Conservation (phyloP, 1,139 yeast species). For the Kodamaea suecica region DNA sequence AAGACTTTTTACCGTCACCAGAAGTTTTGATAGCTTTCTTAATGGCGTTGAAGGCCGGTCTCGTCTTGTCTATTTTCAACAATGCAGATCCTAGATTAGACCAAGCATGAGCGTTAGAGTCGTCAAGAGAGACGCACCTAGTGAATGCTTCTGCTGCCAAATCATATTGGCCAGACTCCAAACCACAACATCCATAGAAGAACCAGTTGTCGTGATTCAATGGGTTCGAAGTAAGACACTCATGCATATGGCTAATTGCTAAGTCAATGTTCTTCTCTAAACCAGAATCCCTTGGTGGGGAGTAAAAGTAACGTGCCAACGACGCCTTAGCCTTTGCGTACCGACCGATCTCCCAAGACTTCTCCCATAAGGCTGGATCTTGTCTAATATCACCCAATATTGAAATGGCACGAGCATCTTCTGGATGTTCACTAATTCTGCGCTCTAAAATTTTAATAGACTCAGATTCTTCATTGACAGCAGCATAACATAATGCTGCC, state of each 20-base stretch:
- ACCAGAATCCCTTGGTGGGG: constrained; percentile 59
- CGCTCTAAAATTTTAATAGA: constrained; percentile 60
- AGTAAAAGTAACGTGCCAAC: constrained; percentile 67
- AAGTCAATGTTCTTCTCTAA: constrained; percentile 47
- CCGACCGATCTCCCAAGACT: constrained; percentile 83
- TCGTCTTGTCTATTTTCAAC: constrained; percentile 57
- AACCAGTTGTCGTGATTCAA: constrained; percentile 83
- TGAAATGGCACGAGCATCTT: constrained; percentile 81
- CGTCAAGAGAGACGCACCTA: constrained; percentile 85
- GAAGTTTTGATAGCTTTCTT: constrained; percentile 72
- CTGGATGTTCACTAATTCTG: constrained; percentile 57
- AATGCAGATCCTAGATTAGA: constrained; percentile 88
- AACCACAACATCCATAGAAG: constrained; percentile 86
- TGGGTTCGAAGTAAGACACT: constrained; percentile 74
- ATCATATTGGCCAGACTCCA: constrained; percentile 69
- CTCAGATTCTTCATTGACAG: constrained; percentile 68
- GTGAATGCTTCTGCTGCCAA: constrained; percentile 92
- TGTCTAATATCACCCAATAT: constrained; percentile 82
- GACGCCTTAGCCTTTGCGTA: constrained; percentile 87
- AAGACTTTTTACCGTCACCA: constrained; percentile 63
- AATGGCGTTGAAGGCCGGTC: constrained; percentile 81
- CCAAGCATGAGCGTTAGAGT: constrained; percentile 83
- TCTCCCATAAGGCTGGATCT: constrained; percentile 75
- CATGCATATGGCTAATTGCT: constrained; percentile 69
- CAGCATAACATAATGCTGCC: constrained; percentile 87